These are phyloP conservation scores for Scleroderma citrinum DNA, from an alignment of 768 basidiomycete genomes.

Conservation along the genomic window DNA sequence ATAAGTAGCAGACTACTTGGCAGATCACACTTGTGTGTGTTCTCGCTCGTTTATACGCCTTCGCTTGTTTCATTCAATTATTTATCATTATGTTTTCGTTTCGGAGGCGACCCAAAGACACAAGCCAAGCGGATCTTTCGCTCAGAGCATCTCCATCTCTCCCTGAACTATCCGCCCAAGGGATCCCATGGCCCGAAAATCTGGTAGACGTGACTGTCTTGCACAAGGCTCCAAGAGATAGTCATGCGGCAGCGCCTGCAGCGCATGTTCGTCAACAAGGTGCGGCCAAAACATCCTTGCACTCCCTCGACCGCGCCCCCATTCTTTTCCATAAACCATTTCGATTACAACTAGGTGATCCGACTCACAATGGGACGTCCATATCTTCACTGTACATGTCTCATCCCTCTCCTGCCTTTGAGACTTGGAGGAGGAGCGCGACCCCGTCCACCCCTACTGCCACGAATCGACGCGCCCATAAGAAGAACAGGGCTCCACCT, in stretches of 20 bases:
- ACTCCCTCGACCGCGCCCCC: slow-evolving; percentile 43
- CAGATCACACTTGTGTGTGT: slow-evolving; percentile 13
- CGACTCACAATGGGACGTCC: slow-evolving; percentile 34
- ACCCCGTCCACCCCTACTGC: slow-evolving; percentile 29
- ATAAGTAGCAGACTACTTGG: slow-evolving; percentile 6
- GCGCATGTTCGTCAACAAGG: slow-evolving; percentile 44
- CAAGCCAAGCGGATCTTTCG: slow-evolving; percentile 34
- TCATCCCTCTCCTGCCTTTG: slow-evolving; percentile 56
- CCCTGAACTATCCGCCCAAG: slow-evolving; percentile 68
- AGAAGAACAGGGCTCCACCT: slow-evolving; percentile 59
- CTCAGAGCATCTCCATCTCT: slow-evolving; percentile 77
- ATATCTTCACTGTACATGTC: slow-evolving; percentile 73
- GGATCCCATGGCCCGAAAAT: slow-evolving; percentile 81
- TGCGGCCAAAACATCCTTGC: slow-evolving; percentile 66
- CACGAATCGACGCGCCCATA: slow-evolving; percentile 51
- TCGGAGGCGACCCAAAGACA: slow-evolving; percentile 55
- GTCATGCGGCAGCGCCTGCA: background rate
- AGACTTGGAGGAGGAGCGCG: slow-evolving; percentile 44
- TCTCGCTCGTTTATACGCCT: slow-evolving; percentile 13
- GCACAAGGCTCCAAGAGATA: slow-evolving; percentile 35
- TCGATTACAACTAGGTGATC: slow-evolving; percentile 41
- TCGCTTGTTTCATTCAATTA: slow-evolving; percentile 16
- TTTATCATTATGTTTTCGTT: slow-evolving; percentile 59
- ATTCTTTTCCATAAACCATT: slow-evolving; percentile 85
- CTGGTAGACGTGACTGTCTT: slow-evolving; percentile 70